Percentiles rank a stretch among this genome's conserved stretches.
Evolutionary conservation across 306 rosid species (phyloP).

Genomic region (Acacia melanoxylon): DNA sequence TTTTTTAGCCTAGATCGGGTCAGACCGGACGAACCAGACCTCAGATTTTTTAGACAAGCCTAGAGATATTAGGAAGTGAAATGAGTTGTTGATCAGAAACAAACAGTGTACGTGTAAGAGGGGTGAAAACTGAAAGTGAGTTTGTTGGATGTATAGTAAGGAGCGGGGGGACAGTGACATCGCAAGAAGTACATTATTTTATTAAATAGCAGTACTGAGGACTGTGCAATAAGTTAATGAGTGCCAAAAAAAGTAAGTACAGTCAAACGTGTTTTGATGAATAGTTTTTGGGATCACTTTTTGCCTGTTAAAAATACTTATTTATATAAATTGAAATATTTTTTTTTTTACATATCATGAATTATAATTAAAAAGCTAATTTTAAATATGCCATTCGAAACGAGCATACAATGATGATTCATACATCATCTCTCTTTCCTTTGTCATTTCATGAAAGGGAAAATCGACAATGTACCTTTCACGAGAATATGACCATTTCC

Average conservation of each 20-base stretch:
- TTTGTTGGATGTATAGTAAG: neutral
- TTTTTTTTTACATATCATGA: too few species aligned
- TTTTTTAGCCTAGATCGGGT: too few species aligned
- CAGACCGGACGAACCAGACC: too few species aligned
- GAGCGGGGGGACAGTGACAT: slow-evolving; percentile 57
- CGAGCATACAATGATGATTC: too few species aligned
- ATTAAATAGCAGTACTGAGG: neutral
- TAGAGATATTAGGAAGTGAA: too few species aligned
- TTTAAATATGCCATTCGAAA: too few species aligned
- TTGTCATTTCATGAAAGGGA: slow-evolving; percentile 38
- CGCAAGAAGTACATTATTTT: slow-evolving; percentile 36
- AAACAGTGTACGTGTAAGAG: neutral
- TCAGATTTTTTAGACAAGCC: too few species aligned
- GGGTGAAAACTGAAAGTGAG: slow-evolving; percentile 12
- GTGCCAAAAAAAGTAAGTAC: slow-evolving; percentile 16
- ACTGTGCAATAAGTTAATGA: neutral
- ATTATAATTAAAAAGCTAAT: too few species aligned
- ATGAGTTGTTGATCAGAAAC: too few species aligned
- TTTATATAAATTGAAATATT: too few species aligned
- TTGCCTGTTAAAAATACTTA: too few species aligned
- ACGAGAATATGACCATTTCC: slow-evolving; percentile 67
- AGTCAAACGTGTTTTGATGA: slow-evolving; percentile 8
- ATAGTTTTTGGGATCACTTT: too few species aligned
- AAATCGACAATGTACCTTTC: slow-evolving; percentile 57
- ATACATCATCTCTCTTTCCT: slow-evolving; percentile 6